Percentiles rank a stretch among this genome's conserved stretches.
Conservation (phyloP, 2,329 filamentous ascomycete species). For the Xylaria sp. region DNA sequence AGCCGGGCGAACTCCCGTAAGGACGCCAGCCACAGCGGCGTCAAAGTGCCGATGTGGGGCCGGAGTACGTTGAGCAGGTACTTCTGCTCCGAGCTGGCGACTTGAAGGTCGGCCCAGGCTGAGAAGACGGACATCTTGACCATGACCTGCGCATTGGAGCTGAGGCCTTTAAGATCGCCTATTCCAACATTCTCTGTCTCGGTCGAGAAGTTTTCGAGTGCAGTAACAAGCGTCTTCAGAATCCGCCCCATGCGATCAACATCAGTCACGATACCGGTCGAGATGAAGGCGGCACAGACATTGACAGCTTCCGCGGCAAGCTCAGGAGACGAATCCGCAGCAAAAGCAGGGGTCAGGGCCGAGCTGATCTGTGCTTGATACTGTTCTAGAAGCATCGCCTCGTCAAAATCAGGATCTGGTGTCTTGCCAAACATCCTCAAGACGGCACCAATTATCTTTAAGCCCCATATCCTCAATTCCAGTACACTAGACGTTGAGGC, state of each 20-base stretch:
- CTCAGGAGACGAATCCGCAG: conserved; percentile 92
- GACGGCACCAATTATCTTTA: conserved; percentile 92
- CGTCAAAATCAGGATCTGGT: conserved; percentile 95
- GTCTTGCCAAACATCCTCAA: conserved; percentile 95
- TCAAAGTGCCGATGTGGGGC: conserved; percentile 86
- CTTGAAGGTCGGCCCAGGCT: conserved; percentile 95
- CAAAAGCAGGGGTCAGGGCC: conserved; percentile 93
- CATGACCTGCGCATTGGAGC: conserved; percentile 97
- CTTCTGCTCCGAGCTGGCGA: conserved; percentile 87
- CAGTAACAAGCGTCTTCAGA: conserved; percentile 86
- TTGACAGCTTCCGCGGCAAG: conserved; percentile 94
- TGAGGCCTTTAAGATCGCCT: conserved; percentile 88
- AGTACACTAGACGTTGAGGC: conserved; percentile 93
- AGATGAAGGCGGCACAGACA: conserved; percentile 97
- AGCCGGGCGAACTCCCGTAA: conserved; percentile 91
- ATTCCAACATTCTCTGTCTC: conserved; percentile 83
- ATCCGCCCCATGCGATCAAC: conserved; percentile 99
- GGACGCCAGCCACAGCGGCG: conserved; percentile 91
- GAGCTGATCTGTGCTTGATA: conserved; percentile 99
- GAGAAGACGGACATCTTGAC: conserved; percentile 97
- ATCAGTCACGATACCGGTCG: conserved; percentile 95
- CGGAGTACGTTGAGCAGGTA: conserved; percentile 88
- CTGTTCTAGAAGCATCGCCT: conserved; percentile 93
- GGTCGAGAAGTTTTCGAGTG: conserved; percentile 87
- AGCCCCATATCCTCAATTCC: conserved; percentile 83